Conservation (phyloP, 2,329 filamentous ascomycete species). For the Verticillium tricorpus region DNA sequence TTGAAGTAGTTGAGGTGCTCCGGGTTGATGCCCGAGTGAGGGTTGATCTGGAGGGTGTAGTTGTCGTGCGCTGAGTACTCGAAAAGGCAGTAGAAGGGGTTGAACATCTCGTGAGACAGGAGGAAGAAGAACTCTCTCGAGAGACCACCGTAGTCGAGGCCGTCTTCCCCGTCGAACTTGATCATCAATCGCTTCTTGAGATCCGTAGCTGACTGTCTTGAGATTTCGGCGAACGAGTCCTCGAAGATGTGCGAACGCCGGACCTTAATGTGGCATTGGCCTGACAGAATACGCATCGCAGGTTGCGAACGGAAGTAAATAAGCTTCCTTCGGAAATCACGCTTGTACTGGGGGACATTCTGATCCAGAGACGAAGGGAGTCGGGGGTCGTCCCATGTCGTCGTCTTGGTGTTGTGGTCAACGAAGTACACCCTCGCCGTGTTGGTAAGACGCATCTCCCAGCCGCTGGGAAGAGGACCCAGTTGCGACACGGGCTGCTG, state of each 20-base stretch:
- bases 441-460: constrained; percentile 99
- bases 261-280: constrained; percentile 98
- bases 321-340: constrained; percentile 94
- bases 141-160: constrained; percentile 94
- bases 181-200: constrained; percentile 99
- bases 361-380: constrained; percentile 94
- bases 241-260: constrained; percentile 96
- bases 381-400: constrained; percentile 96
- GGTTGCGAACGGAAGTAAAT: constrained; percentile 99
- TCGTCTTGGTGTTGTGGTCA: constrained; percentile 99
- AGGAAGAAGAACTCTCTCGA: constrained; percentile 99
- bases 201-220: constrained; percentile 90
- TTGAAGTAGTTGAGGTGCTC: constrained; percentile 99
- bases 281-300: constrained; percentile 88
- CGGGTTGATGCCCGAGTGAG: constrained; percentile 97
- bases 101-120: constrained; percentile 99
- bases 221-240: constrained; percentile 97
- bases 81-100: constrained; percentile 98
- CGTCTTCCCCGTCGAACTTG: constrained; percentile 98
- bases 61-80: constrained; percentile 99
- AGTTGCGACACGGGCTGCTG: constrained; percentile 97
- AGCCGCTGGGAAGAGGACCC: constrained; percentile 90
- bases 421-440: constrained; percentile 98
- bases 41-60: constrained; percentile 99
- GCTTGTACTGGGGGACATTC: constrained; percentile 98